Base-by-base conservation (phyloP, 192 early-diverging fungal genomes). In the Diversispora epigaea region DNA sequence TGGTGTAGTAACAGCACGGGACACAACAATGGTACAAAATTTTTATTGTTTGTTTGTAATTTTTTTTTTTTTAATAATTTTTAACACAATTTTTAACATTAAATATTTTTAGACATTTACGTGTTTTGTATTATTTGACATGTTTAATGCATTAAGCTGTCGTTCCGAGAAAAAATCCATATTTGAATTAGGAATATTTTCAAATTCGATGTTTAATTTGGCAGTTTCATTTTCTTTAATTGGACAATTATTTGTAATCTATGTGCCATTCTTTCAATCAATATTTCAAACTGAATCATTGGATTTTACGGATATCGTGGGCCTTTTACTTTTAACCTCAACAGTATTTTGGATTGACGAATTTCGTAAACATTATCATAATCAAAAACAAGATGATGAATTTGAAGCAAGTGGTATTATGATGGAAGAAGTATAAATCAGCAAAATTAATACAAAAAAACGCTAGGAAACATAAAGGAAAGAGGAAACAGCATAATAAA, bases 261-360 rank as follows among this genome's bases (percentile, higher is more conserved):
- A 95, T 80, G 60, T 92, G 75, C 93, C 95, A 12, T 92, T 95
- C 72, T 85, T 98, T 80, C 95, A 98, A 82, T 72, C 80, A 22
- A 91, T 98, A 57, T 98, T 98, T 84, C 95, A 96, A 84, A 98
- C 96, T 0, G 92, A 93, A 77, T 89, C 93, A 3, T 77, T 98
- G 47, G 81, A 83, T n/a, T 67, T 95, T 6, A 81, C 79, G 14
- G 96, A 98, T 68, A 77, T 95, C 43, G 22, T 87, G 41, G 86
- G 87, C 69, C 87, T 98, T 69, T 75, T 87, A 14, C 19, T 87
- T 19, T 64, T 97, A 21, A 87, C 92, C 54, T 91, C 89, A 58
- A 78, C 85, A 5, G 95, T 98, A 6, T 91, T 96, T 71, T 90
- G 89, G 91, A 85, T 92, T 8, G 94, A 96, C 77, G 95, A 97